Evolutionary conservation across 2,329 filamentous ascomycete species (phyloP).

Genomic region (Sclerotiophoma versabilis): DNA sequence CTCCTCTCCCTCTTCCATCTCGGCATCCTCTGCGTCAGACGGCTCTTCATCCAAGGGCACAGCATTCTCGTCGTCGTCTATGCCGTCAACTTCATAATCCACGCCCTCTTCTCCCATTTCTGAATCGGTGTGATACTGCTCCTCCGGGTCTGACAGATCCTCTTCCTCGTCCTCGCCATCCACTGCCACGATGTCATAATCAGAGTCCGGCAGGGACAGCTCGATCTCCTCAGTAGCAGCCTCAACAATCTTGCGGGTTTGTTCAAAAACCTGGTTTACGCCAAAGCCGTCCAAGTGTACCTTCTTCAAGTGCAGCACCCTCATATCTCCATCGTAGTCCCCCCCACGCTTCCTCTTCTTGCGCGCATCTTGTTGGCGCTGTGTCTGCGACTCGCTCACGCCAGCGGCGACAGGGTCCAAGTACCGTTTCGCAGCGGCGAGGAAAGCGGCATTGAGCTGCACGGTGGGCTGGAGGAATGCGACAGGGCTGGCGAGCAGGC

Average conservation of each 20-base stretch:
- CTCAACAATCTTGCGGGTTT: slow-evolving; percentile 83
- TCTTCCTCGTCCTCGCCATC: slow-evolving; percentile 35
- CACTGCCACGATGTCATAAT: slow-evolving; percentile 29
- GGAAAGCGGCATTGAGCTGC: slow-evolving; percentile 71
- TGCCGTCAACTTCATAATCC: slow-evolving; percentile 44
- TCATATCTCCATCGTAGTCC: slow-evolving; percentile 53
- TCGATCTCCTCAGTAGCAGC: slow-evolving; percentile 65
- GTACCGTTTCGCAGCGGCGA: slow-evolving; percentile 79
- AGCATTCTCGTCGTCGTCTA: slow-evolving; percentile 41
- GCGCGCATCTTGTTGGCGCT: slow-evolving; percentile 70
- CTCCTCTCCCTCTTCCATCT: slow-evolving; percentile 43
- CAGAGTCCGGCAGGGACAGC: slow-evolving; percentile 50
- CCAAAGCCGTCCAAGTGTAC: slow-evolving; percentile 88
- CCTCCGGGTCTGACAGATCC: slow-evolving; percentile 45
- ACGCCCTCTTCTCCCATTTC: slow-evolving; percentile 43
- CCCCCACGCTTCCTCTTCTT: slow-evolving; percentile 78
- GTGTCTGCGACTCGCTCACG: slow-evolving; percentile 75
- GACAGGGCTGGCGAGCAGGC: slow-evolving; percentile 70
- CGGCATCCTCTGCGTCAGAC: slow-evolving; percentile 38
- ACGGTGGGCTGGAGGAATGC: slow-evolving; percentile 77
- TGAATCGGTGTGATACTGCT: slow-evolving; percentile 37
- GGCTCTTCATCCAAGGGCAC: slow-evolving; percentile 39
- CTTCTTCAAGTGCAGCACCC: slow-evolving; percentile 77
- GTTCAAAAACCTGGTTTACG: slow-evolving; percentile 91
- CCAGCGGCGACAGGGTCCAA: slow-evolving; percentile 79